These are phyloP conservation scores for Incumbomyces lentus DNA, from an alignment of 2,329 filamentous ascomycete species.

Conservation along the genomic window DNA sequence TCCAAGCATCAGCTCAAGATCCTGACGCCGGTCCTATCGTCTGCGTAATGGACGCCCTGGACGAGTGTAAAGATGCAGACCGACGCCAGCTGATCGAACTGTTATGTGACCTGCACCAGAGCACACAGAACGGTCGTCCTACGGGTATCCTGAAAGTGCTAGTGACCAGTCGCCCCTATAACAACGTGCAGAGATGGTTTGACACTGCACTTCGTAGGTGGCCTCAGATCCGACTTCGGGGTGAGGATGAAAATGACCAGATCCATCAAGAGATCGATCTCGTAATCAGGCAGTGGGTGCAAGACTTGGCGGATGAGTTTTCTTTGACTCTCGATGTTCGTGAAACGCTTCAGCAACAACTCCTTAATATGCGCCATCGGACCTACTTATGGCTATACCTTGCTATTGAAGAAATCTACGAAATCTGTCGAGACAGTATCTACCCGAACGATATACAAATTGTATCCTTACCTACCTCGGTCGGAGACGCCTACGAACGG, in stretches of 20 bases:
- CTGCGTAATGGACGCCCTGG: constrained; percentile 13
- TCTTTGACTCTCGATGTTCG: background rate
- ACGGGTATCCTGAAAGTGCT: constrained; percentile 18
- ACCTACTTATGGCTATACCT: constrained; percentile 25
- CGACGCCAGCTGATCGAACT: constrained; percentile 6
- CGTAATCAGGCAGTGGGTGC: constrained; percentile 15
- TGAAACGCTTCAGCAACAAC: constrained; percentile 1
- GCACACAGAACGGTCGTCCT: background rate
- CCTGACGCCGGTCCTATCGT: constrained; percentile 7
- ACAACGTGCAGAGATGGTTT: constrained; percentile 19
- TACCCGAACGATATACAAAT: constrained; percentile 12
- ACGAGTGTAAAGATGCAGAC: constrained; percentile 11
- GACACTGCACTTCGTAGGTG: constrained; percentile 3
- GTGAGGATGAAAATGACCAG: constrained; percentile 17
- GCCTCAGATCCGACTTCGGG: constrained; percentile 13
- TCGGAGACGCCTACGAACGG: constrained; percentile 23
- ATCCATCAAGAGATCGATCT: constrained; percentile 19
- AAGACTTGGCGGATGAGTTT: constrained; percentile 1
- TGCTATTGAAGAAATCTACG: constrained; percentile 16
- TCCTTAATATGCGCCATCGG: constrained; percentile 20
- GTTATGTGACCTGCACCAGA: constrained; percentile 5
- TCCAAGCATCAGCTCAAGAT: constrained; percentile 2
- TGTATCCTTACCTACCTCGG: constrained; percentile 15
- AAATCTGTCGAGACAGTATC: constrained; percentile 9
- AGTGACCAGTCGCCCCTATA: constrained; percentile 25